Conservation (phyloP, 2,329 filamentous ascomycete genomes). For the Aspergillus chevalieri region DNA sequence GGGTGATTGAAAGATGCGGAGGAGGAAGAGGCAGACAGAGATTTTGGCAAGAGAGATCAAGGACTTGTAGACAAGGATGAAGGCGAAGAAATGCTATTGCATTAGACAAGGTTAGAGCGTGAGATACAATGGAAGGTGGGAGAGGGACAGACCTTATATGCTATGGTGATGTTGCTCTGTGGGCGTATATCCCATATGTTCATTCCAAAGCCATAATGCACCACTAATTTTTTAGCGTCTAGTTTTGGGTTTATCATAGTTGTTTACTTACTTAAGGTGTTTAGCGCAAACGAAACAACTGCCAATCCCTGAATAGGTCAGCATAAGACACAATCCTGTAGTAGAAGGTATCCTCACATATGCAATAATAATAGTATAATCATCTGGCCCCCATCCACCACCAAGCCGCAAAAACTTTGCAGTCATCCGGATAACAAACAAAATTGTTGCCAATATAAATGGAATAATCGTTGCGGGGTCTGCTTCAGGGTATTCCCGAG, state of each 20-base stretch:
- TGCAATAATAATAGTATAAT: slow-evolving; percentile 6
- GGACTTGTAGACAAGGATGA: slow-evolving; percentile 15
- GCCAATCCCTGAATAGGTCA: slow-evolving; percentile 6
- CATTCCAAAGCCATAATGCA: slow-evolving; percentile 16
- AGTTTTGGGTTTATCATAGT: not conserved
- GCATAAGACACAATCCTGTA: not conserved
- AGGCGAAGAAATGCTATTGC: slow-evolving; percentile 12
- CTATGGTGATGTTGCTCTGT: slow-evolving; percentile 12
- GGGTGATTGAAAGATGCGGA: slow-evolving; percentile 15
- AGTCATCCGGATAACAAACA: slow-evolving; percentile 1
- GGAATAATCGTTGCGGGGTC: slow-evolving; percentile 1
- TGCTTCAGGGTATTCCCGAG: not conserved
- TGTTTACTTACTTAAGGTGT: slow-evolving; percentile 8
- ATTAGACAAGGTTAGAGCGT: not conserved
- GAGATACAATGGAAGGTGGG: not conserved
- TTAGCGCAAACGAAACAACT: slow-evolving; percentile 7
- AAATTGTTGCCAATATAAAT: slow-evolving; percentile 1
- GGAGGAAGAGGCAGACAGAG: slow-evolving; percentile 18
- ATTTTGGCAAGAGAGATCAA: slow-evolving; percentile 20
- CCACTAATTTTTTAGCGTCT: slow-evolving; percentile 7
- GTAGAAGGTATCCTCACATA: slow-evolving; percentile 5
- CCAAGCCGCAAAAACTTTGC: slow-evolving; percentile 1
- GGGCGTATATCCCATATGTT: slow-evolving; percentile 19
- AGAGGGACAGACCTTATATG: slow-evolving; percentile 9
- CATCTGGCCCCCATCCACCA: slow-evolving; percentile 3